Evolutionary conservation across 345 rosid genomes (phyloP).

Genomic region (Eucalyptus tenuipes): DNA sequence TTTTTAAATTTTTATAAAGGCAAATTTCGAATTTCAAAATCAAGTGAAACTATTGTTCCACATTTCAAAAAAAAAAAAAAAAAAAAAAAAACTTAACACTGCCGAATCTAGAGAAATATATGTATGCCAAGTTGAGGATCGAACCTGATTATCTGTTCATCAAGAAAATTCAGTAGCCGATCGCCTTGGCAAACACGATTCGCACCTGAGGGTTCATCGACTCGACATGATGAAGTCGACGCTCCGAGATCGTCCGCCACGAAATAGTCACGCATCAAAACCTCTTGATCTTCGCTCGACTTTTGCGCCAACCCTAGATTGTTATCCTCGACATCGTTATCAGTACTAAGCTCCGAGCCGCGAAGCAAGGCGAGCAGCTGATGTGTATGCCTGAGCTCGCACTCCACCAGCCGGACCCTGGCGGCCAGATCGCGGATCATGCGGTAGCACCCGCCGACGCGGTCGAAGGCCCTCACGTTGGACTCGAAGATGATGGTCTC

Average conservation of each 20-base stretch:
- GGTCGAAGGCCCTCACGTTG: slow-evolving; percentile 28
- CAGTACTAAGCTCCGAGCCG: background rate
- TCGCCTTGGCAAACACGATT: background rate
- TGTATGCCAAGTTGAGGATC: background rate
- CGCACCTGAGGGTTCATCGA: background rate
- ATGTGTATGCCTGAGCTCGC: background rate
- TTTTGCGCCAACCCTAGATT: background rate
- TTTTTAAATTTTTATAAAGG: background rate
- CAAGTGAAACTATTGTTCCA: background rate
- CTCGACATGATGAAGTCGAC: background rate
- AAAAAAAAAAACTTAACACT: background rate
- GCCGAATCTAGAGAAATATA: background rate
- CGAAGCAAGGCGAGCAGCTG: background rate
- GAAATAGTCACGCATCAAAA: background rate
- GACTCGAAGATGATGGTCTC: slow-evolving; percentile 18
- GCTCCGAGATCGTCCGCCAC: background rate
- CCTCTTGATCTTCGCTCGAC: background rate
- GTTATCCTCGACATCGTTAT: background rate
- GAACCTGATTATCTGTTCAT: background rate
- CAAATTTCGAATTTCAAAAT: background rate
- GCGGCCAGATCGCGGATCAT: background rate
- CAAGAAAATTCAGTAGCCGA: background rate
- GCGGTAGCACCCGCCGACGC: slow-evolving; percentile 21
- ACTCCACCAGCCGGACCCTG: background rate
- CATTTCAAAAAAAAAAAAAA: background rate